phyloP scores from a whole-genome alignment of 768 basidiomycete genomes.

The Collybia mongolica region DNA sequence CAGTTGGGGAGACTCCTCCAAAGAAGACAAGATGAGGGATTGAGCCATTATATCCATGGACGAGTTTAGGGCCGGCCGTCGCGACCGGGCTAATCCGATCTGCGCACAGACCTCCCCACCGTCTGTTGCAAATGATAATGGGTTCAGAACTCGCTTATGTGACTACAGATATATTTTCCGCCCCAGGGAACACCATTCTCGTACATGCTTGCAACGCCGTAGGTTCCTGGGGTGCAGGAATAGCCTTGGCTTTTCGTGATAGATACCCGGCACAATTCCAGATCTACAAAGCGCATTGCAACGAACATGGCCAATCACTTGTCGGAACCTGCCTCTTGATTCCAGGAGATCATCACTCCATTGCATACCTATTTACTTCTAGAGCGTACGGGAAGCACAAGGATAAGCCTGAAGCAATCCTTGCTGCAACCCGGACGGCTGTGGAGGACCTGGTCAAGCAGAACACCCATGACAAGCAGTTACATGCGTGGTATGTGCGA shows the following conservation, averaged over 20 bases:
- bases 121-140: too few relatives aligned
- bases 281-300: constrained; percentile 31
- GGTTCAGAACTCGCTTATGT: constrained; percentile 23
- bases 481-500: constrained; percentile 39
- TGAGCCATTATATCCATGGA: not conserved
- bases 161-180: constrained; percentile 34
- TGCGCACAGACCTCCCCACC: too few relatives aligned
- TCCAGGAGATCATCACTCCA: constrained; percentile 28
- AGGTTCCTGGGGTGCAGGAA: constrained; percentile 39
- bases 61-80: not conserved
- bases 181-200: constrained; percentile 33
- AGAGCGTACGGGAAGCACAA: constrained; percentile 35
- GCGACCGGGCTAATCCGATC: not conserved
- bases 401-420: constrained; percentile 33
- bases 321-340: constrained; percentile 38
- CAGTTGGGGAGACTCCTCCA: constrained; percentile 1
- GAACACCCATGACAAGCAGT: constrained; percentile 26
- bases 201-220: constrained; percentile 41
- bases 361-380: constrained; percentile 43
- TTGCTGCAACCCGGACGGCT: constrained; percentile 30
- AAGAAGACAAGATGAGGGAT: not conserved
- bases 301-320: constrained; percentile 23
- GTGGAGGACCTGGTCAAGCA: constrained; percentile 31
- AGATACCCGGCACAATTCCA: constrained; percentile 33
- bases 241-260: constrained; percentile 32